Evolutionary conservation across 805 yeast species (phyloP).

Genomic region (Starmerella vaccinii): DNA sequence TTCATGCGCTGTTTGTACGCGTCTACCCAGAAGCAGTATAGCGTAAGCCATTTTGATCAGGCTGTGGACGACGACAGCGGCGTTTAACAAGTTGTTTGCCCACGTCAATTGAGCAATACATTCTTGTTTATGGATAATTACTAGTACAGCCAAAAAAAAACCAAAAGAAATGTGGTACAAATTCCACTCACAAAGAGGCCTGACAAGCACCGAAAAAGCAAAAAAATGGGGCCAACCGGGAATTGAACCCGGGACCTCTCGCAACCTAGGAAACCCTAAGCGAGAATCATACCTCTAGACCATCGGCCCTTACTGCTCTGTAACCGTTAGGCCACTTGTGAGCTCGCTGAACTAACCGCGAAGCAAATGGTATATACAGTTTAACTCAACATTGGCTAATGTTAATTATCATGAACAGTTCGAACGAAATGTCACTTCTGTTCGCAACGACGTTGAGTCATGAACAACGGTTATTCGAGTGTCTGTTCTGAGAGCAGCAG

Average conservation of each 20-base stretch:
- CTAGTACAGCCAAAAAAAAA: not conserved
- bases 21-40: not conserved
- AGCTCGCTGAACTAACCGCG: not conserved
- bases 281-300: conserved; percentile 18
- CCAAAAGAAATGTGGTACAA: not conserved
- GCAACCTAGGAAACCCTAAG: conserved; percentile 13
- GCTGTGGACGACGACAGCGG: too few relatives aligned
- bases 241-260: conserved; percentile 19
- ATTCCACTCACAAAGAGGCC: not conserved
- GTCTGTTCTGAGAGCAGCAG: too few relatives aligned
- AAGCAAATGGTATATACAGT: not conserved
- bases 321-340: not conserved
- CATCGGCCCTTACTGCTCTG: conserved; percentile 5
- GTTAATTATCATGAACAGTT: too few relatives aligned
- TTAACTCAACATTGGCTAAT: conserved; percentile 57
- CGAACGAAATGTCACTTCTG: too few relatives aligned
- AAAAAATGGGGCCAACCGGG: conserved; percentile 15
- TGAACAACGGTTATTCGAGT: too few relatives aligned
- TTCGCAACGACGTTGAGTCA: too few relatives aligned
- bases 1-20: too few relatives aligned
- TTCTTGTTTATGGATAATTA: too few relatives aligned
- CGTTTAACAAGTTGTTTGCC: too few relatives aligned
- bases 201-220: not conserved
- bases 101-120: too few relatives aligned
- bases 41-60: not conserved